Percentiles rank a stretch among this genome's conserved stretches.
These are phyloP conservation scores for Pythium periplocum DNA, from an alignment of 352 stramenopile genomes.

Conservation along the genomic window DNA sequence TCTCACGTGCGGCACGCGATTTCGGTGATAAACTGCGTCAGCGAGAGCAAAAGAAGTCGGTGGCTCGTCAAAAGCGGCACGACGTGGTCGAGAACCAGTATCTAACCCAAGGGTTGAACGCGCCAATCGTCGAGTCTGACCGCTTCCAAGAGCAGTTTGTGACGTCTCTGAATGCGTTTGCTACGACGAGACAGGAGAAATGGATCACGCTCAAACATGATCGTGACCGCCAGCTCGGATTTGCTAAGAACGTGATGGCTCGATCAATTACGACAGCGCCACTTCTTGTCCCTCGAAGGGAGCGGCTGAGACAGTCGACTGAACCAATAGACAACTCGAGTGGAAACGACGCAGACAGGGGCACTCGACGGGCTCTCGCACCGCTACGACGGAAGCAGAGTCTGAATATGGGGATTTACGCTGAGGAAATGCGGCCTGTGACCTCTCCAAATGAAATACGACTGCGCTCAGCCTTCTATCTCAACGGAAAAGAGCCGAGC, in stretches of 20 bases:
- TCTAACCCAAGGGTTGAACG: constrained; percentile 28
- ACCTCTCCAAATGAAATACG: too few species aligned
- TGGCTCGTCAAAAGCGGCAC: constrained; percentile 19
- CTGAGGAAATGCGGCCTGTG: not conserved
- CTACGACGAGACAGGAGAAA: constrained; percentile 27
- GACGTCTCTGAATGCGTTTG: constrained; percentile 44
- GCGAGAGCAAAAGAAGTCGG: constrained; percentile 37
- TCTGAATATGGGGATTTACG: constrained; percentile 11
- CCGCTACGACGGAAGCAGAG: constrained; percentile 4
- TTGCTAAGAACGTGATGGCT: constrained; percentile 28
- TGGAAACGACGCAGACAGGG: too few species aligned
- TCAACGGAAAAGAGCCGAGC: too few species aligned
- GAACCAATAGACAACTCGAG: too few species aligned
- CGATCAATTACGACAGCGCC: constrained; percentile 33
- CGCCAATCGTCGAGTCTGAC: constrained; percentile 27
- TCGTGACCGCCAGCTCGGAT: constrained; percentile 30
- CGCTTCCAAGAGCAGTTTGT: constrained; percentile 68
- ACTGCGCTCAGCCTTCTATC: too few species aligned
- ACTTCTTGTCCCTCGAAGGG: constrained; percentile 3
- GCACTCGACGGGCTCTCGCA: not conserved
- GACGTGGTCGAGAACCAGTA: constrained; percentile 48
- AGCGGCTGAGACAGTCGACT: not conserved
- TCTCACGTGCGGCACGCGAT: constrained; percentile 48
- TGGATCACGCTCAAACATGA: constrained; percentile 50
- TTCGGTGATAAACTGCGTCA: constrained; percentile 32